Evolutionary conservation across 768 basidiomycete genomes (phyloP), one percentile per base, ranked within the genome.

Genomic region (Grammothele lineata): DNA sequence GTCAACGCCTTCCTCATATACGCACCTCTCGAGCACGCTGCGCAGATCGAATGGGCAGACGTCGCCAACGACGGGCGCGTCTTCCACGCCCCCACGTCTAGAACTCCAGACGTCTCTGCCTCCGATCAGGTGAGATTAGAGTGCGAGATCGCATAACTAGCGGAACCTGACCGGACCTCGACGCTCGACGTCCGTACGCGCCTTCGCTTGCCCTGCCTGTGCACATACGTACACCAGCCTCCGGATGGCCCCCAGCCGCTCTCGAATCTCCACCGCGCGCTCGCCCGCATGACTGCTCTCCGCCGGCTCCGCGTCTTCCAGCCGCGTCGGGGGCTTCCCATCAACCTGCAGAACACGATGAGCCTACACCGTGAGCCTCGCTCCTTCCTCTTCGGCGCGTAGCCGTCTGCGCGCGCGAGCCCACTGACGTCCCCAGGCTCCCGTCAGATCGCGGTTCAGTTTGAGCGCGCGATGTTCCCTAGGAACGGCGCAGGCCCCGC

Each of bases 51-150:
- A 10, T 67, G 60, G 53, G 64, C 62, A 15, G 70, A 73, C 50
- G 67, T 70, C 40, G 70, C 66, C 36, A 72, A 68, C 52, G 72
- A 73, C 53, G 64, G 64, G 30, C 65, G 68, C 43, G 51, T 66
- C 40, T 50, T 66, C 43, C 50, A 57, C 25, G 17, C 17, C 25
- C 22, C 24, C 35, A 45, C 12, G 12, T 14, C 7, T 14, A 30
- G 27, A 30, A 14, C 27, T n/a, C 27, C 27, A 30, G 8, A 7
- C 27, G 27, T 30, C 27, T 14, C 27, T 14, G 33, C 4, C n/a
- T 19, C 47, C 11, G 18, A 47, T 22, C 39, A 50, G 54, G 58
- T 60, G 43, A 45, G 53, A 23, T 39, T 41, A 48, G 35, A 43
- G 51, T 53, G 47, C 36, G 32, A 37, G 25, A 44, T 53, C 48